These are phyloP conservation scores for Epichloe scottii DNA, from an alignment of 2,329 filamentous ascomycete genomes.

Conservation along the genomic window DNA sequence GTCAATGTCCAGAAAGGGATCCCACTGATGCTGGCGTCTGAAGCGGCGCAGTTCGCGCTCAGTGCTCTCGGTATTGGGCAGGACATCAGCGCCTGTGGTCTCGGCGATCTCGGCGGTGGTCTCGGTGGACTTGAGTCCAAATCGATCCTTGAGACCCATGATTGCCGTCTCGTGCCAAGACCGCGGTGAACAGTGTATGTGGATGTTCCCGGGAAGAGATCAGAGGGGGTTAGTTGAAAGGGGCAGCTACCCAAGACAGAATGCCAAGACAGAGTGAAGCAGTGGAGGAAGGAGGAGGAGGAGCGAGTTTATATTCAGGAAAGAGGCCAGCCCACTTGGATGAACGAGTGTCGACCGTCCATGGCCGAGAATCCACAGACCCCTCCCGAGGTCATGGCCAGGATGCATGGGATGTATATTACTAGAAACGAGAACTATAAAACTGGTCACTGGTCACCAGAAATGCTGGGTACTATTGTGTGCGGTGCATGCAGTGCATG, in stretches of 20 bases:
- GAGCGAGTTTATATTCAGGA: conserved; percentile 6
- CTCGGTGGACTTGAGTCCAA: conserved; percentile 9
- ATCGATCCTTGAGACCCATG: conserved; percentile 13
- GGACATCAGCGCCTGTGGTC: conserved; percentile 10
- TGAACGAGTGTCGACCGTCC: neutral
- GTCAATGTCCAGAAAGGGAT: conserved; percentile 42
- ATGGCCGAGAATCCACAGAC: neutral
- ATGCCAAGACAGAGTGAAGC: neutral
- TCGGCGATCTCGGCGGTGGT: conserved; percentile 7
- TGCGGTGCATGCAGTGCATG: neutral
- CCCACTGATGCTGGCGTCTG: conserved; percentile 39
- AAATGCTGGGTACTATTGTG: neutral
- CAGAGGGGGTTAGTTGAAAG: neutral
- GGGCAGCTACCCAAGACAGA: neutral
- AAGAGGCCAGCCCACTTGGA: neutral
- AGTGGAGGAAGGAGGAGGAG: neutral
- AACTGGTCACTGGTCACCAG: too few relatives aligned
- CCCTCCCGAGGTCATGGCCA: neutral
- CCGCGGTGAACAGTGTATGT: neutral
- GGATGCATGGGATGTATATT: neutral
- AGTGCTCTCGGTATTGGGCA: conserved; percentile 8
- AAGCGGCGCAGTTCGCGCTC: conserved; percentile 27
- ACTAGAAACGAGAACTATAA: too few relatives aligned
- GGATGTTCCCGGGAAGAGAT: neutral
- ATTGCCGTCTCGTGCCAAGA: conserved; percentile 1